Evolutionary conservation across 1,139 yeast species (phyloP), one percentile per base, ranked within the genome.

Genomic region (Trichomonascaceae sp.): DNA sequence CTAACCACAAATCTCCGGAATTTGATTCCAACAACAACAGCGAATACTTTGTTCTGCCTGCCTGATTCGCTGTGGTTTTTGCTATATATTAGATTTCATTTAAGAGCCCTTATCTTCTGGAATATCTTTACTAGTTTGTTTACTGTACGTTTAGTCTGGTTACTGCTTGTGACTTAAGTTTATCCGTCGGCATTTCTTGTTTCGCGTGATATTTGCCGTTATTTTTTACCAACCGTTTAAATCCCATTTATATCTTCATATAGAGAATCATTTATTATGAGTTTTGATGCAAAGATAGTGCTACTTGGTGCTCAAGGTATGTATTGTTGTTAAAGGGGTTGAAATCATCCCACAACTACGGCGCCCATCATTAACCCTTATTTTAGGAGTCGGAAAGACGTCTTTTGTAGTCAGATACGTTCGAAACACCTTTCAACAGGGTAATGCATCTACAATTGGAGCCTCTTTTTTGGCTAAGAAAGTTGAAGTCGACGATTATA

Each of bases 391-490:
- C 43, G 97, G 97, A 51, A 90, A 90, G 63, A 87, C 96, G 0
- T 87, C 96, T 1, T 78, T 90, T 47, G 96, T 90, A 38, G 79
- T 89, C 61, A 79, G 96, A 62, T 90, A 89, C 72, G 96, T 89
- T 36, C 83, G 91, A 59, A 87, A 88, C 69, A 96, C 89, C 66
- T 90, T 90, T 70, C 95, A 89, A 67, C 95, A 87, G 67, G 89
- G 89, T 68, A 89, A 87, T 70, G 87, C 90, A 61, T 96, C 96
- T 22, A 90, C 97, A 3, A 90, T 90, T 58, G 97, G 97, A 8
- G 97, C 97, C 5, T 96, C 96, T 1, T 90, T 90, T 66, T 75
- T 89, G 54, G 91, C 96, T 24, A 96, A 90, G 67, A 83, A 91
- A 66, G 90, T 95, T 60, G 85, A 87, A 45, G 84, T 90, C 58